Evolutionary conservation across 148 eudicot species (phyloP).

Genomic region (Chenopodium quinoa): DNA sequence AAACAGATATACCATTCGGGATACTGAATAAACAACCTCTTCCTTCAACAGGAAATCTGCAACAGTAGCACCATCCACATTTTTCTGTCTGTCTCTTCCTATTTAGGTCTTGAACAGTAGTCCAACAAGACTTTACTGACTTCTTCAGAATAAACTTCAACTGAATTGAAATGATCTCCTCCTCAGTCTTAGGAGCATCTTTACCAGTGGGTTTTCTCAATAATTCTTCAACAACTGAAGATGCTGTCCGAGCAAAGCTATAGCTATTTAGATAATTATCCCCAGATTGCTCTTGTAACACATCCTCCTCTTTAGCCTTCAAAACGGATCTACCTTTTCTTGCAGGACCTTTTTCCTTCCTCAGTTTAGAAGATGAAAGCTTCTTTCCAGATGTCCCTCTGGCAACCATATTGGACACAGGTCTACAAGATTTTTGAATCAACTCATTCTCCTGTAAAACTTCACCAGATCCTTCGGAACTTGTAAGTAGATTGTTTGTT

Average conservation of each 20-base stretch:
- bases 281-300: constrained; percentile 26
- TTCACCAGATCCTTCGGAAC: constrained; percentile 69
- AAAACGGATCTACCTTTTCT: constrained; percentile 18
- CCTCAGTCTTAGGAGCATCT: constrained; percentile 46
- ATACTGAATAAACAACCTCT: constrained; percentile 67
- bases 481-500: constrained; percentile 38
- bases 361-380: constrained; percentile 28
- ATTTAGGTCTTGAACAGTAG: constrained; percentile 37
- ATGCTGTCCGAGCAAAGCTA: constrained; percentile 69
- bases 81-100: constrained; percentile 58
- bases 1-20: constrained; percentile 33
- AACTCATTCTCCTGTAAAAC: constrained; percentile 45
- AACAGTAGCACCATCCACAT: constrained; percentile 95
- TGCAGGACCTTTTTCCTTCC: constrained; percentile 33
- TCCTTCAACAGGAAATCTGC: constrained; percentile 63
- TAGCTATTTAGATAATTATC: constrained; percentile 53
- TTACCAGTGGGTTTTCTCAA: constrained; percentile 59
- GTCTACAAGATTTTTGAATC: constrained; percentile 19
- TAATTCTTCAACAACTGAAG: constrained; percentile 60
- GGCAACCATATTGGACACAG: constrained; percentile 27
- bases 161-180: constrained; percentile 65
- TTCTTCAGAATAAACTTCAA: constrained; percentile 59
- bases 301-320: constrained; percentile 27
- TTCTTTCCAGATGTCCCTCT: constrained; percentile 23
- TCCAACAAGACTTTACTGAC: constrained; percentile 62